A percentile compares a stretch with the other conserved stretches of the same genome.
Conservation (phyloP, 768 basidiomycete species). For the Suillus variegatus region DNA sequence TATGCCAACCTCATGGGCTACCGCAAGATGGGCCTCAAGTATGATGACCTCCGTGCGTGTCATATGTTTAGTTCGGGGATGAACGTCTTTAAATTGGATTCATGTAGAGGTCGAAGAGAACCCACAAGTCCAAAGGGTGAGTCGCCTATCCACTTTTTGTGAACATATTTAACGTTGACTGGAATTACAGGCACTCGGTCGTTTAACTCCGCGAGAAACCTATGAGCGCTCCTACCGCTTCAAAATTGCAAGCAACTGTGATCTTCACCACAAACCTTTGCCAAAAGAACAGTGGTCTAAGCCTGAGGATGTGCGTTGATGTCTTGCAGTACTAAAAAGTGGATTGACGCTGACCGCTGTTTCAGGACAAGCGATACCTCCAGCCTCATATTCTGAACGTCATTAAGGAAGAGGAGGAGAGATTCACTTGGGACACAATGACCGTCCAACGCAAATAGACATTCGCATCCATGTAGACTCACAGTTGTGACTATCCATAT, state of each 20-base stretch:
- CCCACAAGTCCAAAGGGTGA: slow-evolving; percentile 74
- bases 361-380: slow-evolving; percentile 89
- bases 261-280: slow-evolving; percentile 72
- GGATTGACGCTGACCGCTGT: slow-evolving; percentile 13
- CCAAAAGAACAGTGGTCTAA: slow-evolving; percentile 82
- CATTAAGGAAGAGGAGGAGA: slow-evolving; percentile 74
- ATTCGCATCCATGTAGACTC: slow-evolving; percentile 26
- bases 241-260: slow-evolving; percentile 60
- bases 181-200: slow-evolving; percentile 68
- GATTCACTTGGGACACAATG: slow-evolving; percentile 78
- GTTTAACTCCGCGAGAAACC: slow-evolving; percentile 74
- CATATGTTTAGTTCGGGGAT: slow-evolving; percentile 11
- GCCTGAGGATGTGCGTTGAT: slow-evolving; percentile 65
- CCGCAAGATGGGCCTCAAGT: slow-evolving; percentile 84
- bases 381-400: slow-evolving; percentile 75
- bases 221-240: slow-evolving; percentile 93
- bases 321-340: neutral
- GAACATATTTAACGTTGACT: slow-evolving; percentile 3
- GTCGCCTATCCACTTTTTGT: slow-evolving; percentile 19
- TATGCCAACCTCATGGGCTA: slow-evolving; percentile 83
- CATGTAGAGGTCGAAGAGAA: slow-evolving; percentile 74
- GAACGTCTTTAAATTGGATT: neutral
- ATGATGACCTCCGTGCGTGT: slow-evolving; percentile 90
- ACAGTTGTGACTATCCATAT: slow-evolving; percentile 15
- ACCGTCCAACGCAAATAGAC: slow-evolving; percentile 68